A percentile compares a stretch with the other conserved stretches of the same genome.
Conservation (phyloP, 441 rosid species). For the Raphanus hybrid region DNA sequence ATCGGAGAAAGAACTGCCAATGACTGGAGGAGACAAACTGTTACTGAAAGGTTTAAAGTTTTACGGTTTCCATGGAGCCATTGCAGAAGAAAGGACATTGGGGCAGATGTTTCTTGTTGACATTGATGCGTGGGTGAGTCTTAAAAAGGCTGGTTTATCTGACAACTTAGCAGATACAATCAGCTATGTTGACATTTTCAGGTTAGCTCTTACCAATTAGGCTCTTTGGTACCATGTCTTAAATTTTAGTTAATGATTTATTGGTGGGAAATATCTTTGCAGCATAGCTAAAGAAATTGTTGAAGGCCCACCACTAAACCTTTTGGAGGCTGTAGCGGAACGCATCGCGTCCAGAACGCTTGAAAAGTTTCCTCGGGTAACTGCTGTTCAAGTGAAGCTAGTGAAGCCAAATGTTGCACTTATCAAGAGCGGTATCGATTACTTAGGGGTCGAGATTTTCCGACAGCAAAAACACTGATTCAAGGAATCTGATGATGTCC, state of each 20-base stretch:
- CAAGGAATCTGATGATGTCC: neutral
- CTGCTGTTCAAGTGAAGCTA: conserved; percentile 72
- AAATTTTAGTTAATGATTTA: neutral
- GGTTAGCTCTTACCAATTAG: conserved; percentile 42
- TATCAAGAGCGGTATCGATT: conserved; percentile 67
- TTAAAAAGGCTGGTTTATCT: conserved; percentile 66
- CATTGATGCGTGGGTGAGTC: conserved; percentile 94
- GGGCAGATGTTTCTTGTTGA: conserved; percentile 90
- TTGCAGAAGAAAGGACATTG: conserved; percentile 66
- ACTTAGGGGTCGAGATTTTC: conserved; percentile 80
- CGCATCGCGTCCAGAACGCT: conserved; percentile 62
- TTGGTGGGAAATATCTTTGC: too few species aligned
- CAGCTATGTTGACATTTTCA: conserved; percentile 80
- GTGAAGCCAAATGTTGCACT: conserved; percentile 84
- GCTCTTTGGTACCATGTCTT: neutral
- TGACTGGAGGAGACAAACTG: conserved; percentile 35
- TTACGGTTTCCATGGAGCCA: conserved; percentile 86
- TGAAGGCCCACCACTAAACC: conserved; percentile 71
- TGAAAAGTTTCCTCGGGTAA: conserved; percentile 52
- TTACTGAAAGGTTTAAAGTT: conserved; percentile 78
- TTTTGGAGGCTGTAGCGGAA: conserved; percentile 81
- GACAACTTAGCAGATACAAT: conserved; percentile 69
- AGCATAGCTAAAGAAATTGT: conserved; percentile 72
- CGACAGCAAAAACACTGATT: conserved; percentile 44
- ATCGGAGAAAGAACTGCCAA: conserved; percentile 4